Percentiles rank a stretch among this genome's conserved stretches.
Conservation (phyloP, 2,329 filamentous ascomycete genomes). For the Aureobasidium sp. region DNA sequence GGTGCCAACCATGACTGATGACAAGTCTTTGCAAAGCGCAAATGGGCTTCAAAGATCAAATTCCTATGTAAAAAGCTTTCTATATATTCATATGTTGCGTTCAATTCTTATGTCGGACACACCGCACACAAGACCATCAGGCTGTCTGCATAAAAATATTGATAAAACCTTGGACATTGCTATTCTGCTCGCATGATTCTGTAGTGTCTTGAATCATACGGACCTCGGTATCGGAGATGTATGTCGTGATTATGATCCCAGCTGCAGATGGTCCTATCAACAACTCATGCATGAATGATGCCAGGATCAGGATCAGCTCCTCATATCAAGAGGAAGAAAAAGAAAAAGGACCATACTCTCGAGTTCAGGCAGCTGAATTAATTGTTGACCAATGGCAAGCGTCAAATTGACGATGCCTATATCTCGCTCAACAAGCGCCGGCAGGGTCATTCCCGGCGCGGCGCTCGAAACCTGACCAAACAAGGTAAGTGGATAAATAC, state of each 20-base stretch:
- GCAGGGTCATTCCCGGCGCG: background rate
- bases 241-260: too few species aligned
- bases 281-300: background rate
- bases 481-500: slow-evolving; percentile 7
- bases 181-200: too few species aligned
- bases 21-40: background rate
- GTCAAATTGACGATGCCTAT: slow-evolving; percentile 2
- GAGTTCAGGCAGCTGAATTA: slow-evolving; percentile 14
- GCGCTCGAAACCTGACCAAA: background rate
- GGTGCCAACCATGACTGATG: slow-evolving; percentile 10
- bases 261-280: background rate
- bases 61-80: background rate
- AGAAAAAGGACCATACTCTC: too few species aligned
- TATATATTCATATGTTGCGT: background rate
- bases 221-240: background rate
- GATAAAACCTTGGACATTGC: too few species aligned
- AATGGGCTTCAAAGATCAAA: background rate
- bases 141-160: too few species aligned
- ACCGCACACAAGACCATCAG: background rate
- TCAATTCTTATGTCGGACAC: background rate
- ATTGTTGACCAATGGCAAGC: background rate
- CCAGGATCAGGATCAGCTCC: background rate
- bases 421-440: background rate
- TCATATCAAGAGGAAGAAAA: background rate
- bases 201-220: too few species aligned